Evolutionary conservation across 2,329 filamentous ascomycete species (phyloP), one percentile per base, ranked within the genome.

Genomic region (Claviceps sp.): DNA sequence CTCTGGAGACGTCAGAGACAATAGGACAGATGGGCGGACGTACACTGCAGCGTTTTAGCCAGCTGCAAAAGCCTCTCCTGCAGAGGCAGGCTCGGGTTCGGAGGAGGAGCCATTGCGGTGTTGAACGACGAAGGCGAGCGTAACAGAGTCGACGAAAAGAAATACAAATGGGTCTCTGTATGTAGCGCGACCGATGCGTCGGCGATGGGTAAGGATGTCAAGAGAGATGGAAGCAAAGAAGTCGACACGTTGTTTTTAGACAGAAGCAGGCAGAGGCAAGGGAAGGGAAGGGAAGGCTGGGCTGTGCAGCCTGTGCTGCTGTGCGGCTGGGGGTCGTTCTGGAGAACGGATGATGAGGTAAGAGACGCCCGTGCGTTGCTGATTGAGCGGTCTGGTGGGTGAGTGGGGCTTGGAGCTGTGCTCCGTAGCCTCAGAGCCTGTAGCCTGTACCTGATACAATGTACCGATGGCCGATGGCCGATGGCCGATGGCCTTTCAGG

Each of bases 31-130:
- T 48, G 23, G 17, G 20, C 23, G 66, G 66, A 81, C 73, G 68
- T 81, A 85, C 91, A 98, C 75, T 97, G 93, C 60, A 97, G 76
- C 45, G 90, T 97, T 69, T 95, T 83, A 59, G 85, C 89, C 60
- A 97, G 77, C 60, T 79, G 76, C 62, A 88, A 70, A 54, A 95
- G 72, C 64, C 89, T 80, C 73, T 93, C 82, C 64, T 74, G 71
- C 62, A 93, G 74, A 66, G 88, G 83, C 68, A 85, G 69, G 60
- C 72, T 77, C 53, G 85, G 72, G 53, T 83, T 73, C 58, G 86
- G 84, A 68, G 85, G 84, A 71, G 86, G 85, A 70, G 86, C 53
- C 56, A 57, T 57, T 47, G 45, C 38, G 13, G 38, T 49, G 45
- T 29, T 22, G 26, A 45, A 43, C 13, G 50, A 22, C 29, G 43